These are phyloP conservation scores for Perkinsus chesapeaki DNA, from an alignment of 169 alveolate genomes.

Conservation along the genomic window DNA sequence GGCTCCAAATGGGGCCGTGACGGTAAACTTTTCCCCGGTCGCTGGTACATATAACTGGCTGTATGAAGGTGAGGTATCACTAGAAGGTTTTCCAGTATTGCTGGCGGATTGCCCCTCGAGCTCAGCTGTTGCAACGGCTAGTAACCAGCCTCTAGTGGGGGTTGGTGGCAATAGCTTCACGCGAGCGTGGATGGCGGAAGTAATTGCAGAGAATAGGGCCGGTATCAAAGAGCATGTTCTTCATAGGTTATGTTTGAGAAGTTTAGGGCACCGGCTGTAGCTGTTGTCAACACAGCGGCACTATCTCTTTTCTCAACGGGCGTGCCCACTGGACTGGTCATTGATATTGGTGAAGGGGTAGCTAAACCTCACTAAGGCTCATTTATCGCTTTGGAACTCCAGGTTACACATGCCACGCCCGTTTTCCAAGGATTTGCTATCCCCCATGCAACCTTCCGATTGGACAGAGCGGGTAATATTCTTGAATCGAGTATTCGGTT, in stretches of 20 bases:
- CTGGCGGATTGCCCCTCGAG: background rate
- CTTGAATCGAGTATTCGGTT: background rate
- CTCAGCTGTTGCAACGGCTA: background rate
- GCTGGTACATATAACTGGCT: background rate
- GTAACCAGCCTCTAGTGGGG: background rate
- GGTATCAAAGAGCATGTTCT: too few relatives aligned
- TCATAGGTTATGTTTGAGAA: background rate
- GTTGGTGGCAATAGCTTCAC: background rate
- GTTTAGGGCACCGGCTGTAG: background rate
- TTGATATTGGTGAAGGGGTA: constrained; percentile 52
- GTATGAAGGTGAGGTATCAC: background rate
- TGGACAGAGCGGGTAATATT: background rate
- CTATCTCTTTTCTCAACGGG: constrained; percentile 52
- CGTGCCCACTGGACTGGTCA: constrained; percentile 49
- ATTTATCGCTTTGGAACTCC: background rate
- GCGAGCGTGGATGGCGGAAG: background rate
- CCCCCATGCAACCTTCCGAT: constrained; percentile 43
- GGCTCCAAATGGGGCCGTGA: background rate
- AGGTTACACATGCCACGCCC: constrained; percentile 32
- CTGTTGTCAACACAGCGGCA: constrained; percentile 40
- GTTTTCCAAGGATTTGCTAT: constrained; percentile 52
- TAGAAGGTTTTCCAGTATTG: background rate
- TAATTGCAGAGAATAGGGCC: too few relatives aligned
- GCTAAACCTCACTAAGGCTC: constrained; percentile 14
- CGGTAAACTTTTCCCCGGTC: background rate